phyloP scores from a whole-genome alignment of 305 asterid genomes.

The Solanum aculeatissimum region DNA sequence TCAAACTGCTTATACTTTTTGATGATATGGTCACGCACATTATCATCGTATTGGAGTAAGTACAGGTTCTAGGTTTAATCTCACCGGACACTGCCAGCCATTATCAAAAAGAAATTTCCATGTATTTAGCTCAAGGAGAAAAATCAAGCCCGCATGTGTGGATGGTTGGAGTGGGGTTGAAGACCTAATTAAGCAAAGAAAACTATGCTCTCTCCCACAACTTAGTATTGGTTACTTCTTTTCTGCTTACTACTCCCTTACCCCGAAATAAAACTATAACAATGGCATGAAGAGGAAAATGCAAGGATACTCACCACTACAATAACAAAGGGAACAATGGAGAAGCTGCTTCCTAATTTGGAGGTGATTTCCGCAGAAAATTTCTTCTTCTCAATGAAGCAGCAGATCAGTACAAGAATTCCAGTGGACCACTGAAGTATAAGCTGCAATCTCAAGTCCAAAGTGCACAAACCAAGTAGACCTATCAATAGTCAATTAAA shows the following conservation, averaged over 20 bases:
- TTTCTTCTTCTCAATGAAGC: constrained; percentile 75
- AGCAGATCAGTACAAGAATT: constrained; percentile 68
- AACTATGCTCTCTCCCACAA: background rate
- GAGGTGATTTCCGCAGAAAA: constrained; percentile 60
- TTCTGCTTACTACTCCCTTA: background rate
- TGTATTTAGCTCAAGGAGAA: background rate
- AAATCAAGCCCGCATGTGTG: background rate
- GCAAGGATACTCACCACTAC: constrained; percentile 67
- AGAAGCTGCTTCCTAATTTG: constrained; percentile 95
- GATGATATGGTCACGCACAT: background rate
- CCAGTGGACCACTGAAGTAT: constrained; percentile 97
- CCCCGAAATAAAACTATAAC: background rate
- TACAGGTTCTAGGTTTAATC: background rate
- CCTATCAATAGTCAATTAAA: constrained; percentile 24
- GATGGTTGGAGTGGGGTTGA: background rate
- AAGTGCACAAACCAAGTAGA: constrained; percentile 32
- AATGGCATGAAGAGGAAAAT: background rate
- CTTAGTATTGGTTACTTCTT: background rate
- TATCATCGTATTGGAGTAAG: background rate
- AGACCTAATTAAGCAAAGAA: background rate
- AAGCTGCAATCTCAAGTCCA: constrained; percentile 89
- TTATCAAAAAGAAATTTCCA: background rate
- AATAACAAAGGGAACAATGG: constrained; percentile 72
- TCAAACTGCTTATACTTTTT: background rate
- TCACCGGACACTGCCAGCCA: background rate